Base-by-base conservation (phyloP, 495 filamentous ascomycete genomes). In the Aspergillus sclerotioniger region DNA sequence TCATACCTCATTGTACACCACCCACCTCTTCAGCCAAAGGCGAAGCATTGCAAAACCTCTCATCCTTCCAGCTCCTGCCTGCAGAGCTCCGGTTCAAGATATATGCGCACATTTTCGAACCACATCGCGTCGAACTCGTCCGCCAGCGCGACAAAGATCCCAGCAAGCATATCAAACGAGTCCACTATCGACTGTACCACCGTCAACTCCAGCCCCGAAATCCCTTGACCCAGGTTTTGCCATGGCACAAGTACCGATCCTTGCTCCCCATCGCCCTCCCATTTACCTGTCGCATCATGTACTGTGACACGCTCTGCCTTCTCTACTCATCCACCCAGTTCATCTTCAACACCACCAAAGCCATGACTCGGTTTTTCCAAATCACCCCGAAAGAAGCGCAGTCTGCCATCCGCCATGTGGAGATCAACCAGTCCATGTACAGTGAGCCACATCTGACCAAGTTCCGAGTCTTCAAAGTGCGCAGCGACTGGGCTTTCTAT, bases 391-490 rank as follows among this genome's bases (percentile, higher is more conserved):
- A 20, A 16, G 39, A 53, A 8, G 54, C 61, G 0, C 62, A 66
- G 15, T 20, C 37, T 8, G 56, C 50, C n/a, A 65, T 70, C 33
- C 57, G 21, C 2, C 62, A 65, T 35, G 49, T 70, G 8, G 67
- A 68, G 49, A 49, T 70, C 12, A 52, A 58, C 19, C 65, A 68
- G 25, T 57, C n/a, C 37, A 70, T 67, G 62, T 68, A 70, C 53
- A 62, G 62, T 19, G 67, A 70, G 51, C 67, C 65, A 10, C 47
- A 41, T 0, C 37, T 64, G 12, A 45, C 49, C 3, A 25, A 46
- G 12, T 61, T 59, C 43, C 54, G 63, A 0, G 8, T 17, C 3
- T 65, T 43, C 44, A 68, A 68, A 47, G 20, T 54, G 47, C 57
- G 62, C 37, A 65, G 63, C 32, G 67, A 70, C 43, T 32, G 56